Conservation (phyloP, 495 filamentous ascomycete genomes). For the Penicillium riverlandense region DNA sequence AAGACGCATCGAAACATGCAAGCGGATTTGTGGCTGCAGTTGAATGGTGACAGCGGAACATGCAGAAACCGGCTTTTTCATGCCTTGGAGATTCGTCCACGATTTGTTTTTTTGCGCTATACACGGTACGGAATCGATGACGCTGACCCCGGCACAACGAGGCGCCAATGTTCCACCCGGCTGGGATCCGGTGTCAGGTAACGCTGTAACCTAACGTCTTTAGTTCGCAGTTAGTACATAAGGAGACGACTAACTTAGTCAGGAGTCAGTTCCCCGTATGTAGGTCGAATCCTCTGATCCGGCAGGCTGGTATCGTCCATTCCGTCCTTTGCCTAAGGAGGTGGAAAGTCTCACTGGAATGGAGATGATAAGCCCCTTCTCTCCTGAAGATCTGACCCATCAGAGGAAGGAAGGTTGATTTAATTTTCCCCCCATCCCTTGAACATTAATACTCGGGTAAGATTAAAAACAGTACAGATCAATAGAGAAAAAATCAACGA, state of each 20-base stretch:
- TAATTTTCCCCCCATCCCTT: too few relatives aligned
- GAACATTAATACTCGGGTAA: too few relatives aligned
- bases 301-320: not conserved
- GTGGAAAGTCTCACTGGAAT: conserved; percentile 6
- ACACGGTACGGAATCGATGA: not conserved
- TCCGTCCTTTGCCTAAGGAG: not conserved
- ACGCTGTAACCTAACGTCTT: too few relatives aligned
- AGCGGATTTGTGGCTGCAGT: conserved; percentile 10
- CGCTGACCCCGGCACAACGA: conserved; percentile 5
- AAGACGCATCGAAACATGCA: conserved; percentile 31
- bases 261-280: too few relatives aligned
- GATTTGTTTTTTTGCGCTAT: not conserved
- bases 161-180: conserved; percentile 21
- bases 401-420: not conserved
- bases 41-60: not conserved
- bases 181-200: conserved; percentile 4
- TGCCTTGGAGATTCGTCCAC: too few relatives aligned
- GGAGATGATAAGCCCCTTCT: conserved; percentile 11
- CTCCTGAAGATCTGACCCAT: conserved; percentile 18
- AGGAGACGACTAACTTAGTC: too few relatives aligned
- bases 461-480: too few relatives aligned
- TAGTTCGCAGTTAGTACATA: too few relatives aligned
- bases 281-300: not conserved
- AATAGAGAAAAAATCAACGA: too few relatives aligned
- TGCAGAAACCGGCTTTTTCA: too few relatives aligned